Evolutionary conservation across 2,329 filamentous ascomycete species (phyloP), one percentile per base, ranked within the genome.

Genomic region (Aureobasidium sp.): DNA sequence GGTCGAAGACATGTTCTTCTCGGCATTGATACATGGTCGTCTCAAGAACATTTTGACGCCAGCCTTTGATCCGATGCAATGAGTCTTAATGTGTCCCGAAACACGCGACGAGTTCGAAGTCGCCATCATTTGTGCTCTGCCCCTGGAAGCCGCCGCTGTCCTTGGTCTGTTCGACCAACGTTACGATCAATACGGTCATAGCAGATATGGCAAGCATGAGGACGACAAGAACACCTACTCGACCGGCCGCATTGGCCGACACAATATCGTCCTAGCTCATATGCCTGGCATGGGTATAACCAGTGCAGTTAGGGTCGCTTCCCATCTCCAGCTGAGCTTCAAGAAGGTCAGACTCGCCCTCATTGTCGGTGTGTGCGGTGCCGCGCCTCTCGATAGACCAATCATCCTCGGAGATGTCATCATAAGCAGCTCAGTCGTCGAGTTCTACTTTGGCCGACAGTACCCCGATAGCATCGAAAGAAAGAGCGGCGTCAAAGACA

Each of bases 321-420:
- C 62, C 5, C 27, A 45, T 14, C 15, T 68, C n/a, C 53, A 22
- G 7, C 22, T 31, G 7, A 71, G 67, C 57, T 71, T 68, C 37
- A 37, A 17, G 4, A 45, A 45, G 1, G 65, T 71, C 34, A 51
- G 64, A 47, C 55, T 69, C 12, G 61, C 62, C 0, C 61, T 70
- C 1, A 27, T 69, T 0, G 67, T 69, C 9, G 69, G 68, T n/a
- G 57, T 69, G 12, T 67, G 65, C 49, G 65, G 68, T 14, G 70
- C 55, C 5, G 64, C 62, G 6, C 68, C 29, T 52, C 7, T 52
- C 9, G 17, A 31, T 0, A 5, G 5, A 8, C 34, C 57, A 5
- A 44, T 61, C 9, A 37, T 70, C 8, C 67, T 75, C 6, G 73
- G 73, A 5, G 72, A 75, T 64, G 66, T 74, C 9, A 59, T 73